Conservation (phyloP, 805 yeast species). For the Wickerhamiella alocasiicola region DNA sequence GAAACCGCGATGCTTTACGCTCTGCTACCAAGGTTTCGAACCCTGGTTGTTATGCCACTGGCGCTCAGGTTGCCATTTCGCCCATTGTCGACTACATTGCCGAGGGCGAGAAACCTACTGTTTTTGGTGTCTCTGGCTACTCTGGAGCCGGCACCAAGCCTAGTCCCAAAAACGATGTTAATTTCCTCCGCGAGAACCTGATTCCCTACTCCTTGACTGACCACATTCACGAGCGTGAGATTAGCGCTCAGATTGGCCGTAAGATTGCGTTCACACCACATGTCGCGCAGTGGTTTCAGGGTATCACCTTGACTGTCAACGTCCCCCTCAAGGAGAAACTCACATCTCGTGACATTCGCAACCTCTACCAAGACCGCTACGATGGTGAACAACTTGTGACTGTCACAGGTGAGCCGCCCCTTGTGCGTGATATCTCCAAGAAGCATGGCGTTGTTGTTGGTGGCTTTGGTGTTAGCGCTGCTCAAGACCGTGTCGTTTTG, state of each 20-base stretch:
- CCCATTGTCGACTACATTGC: slow-evolving; percentile 59
- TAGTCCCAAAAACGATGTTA: slow-evolving; percentile 82
- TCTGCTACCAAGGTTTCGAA: slow-evolving; percentile 74
- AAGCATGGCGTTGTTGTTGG: slow-evolving; percentile 94
- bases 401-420: slow-evolving; percentile 83
- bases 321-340: slow-evolving; percentile 61
- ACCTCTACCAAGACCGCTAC: slow-evolving; percentile 77
- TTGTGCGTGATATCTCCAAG: slow-evolving; percentile 81
- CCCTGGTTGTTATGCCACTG: slow-evolving; percentile 99
- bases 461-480: slow-evolving; percentile 85
- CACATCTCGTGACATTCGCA: slow-evolving; percentile 70
- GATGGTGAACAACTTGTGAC: slow-evolving; percentile 76
- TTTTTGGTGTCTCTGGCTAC: slow-evolving; percentile 95
- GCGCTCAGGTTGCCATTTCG: slow-evolving; percentile 83
- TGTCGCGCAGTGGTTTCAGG: slow-evolving; percentile 99
- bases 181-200: slow-evolving; percentile 62
- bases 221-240: slow-evolving; percentile 93
- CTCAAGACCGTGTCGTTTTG: slow-evolving; percentile 79
- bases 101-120: slow-evolving; percentile 54
- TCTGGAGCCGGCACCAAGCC: slow-evolving; percentile 99
- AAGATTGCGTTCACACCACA: slow-evolving; percentile 89
- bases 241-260: slow-evolving; percentile 64
- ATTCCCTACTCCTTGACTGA: slow-evolving; percentile 94
- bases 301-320: slow-evolving; percentile 82
- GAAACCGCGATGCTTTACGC: slow-evolving; percentile 52